Conservation (phyloP, 495 filamentous ascomycete genomes). For the Cladorrhinum samala region DNA sequence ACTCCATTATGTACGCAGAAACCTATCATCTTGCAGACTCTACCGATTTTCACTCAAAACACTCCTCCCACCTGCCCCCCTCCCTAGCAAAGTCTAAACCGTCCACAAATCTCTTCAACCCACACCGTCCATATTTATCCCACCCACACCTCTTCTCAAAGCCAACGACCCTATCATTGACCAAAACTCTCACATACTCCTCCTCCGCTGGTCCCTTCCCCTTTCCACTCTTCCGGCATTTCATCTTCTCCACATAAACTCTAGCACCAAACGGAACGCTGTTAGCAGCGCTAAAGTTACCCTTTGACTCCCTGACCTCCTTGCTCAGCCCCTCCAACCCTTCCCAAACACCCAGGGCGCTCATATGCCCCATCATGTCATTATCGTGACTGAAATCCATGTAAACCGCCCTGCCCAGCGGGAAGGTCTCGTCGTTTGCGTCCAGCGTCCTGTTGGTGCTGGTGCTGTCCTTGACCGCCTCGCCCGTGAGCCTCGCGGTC, state of each 20-base stretch:
- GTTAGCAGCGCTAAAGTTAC: conserved; percentile 64
- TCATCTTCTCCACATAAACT: conserved; percentile 81
- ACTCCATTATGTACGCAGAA: neutral
- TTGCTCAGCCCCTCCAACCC: conserved; percentile 43
- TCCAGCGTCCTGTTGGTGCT: conserved; percentile 70
- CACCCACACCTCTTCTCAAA: conserved; percentile 57
- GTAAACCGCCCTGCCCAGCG: conserved; percentile 58
- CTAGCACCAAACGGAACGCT: conserved; percentile 73
- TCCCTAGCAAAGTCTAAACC: conserved; percentile 62
- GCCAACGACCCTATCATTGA: conserved; percentile 76
- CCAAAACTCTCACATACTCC: conserved; percentile 66
- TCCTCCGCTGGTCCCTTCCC: conserved; percentile 18
- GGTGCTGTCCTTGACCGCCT: conserved; percentile 62
- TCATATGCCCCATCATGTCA: conserved; percentile 65
- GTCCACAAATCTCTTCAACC: conserved; percentile 56
- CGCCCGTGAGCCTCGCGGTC: conserved; percentile 64
- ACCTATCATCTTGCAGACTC: neutral
- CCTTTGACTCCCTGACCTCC: conserved; percentile 31
- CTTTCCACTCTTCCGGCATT: conserved; percentile 36
- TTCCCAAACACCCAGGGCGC: conserved; percentile 70
- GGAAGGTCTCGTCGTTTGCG: conserved; percentile 54
- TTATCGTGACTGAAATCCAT: conserved; percentile 90
- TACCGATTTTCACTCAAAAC: conserved; percentile 45
- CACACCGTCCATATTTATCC: conserved; percentile 64
- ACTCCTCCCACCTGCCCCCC: conserved; percentile 66